Percentiles rank a stretch among this genome's conserved stretches.
Conservation (phyloP, 2,329 filamentous ascomycete species). For the Neonectria neomacrospora region DNA sequence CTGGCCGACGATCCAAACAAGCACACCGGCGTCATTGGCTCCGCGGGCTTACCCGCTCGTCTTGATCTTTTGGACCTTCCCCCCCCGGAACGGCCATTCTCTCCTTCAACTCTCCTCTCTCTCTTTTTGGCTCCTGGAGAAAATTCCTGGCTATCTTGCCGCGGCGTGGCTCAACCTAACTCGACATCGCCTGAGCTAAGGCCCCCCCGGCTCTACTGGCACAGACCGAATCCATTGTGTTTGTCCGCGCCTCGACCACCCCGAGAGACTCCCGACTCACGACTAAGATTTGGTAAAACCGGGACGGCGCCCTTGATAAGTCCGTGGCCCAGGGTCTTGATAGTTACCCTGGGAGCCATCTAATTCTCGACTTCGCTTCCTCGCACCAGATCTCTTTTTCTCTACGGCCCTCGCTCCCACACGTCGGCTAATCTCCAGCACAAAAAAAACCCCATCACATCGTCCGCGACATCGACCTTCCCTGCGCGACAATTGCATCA, state of each 20-base stretch:
- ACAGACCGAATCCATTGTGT: slow-evolving; percentile 22
- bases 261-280: slow-evolving; percentile 21
- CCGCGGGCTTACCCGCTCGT: slow-evolving; percentile 35
- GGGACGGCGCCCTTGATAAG: slow-evolving; percentile 27
- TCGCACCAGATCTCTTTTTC: slow-evolving; percentile 27
- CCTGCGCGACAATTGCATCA: slow-evolving; percentile 34
- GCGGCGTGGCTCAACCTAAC: slow-evolving; percentile 19
- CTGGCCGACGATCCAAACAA: slow-evolving; percentile 43
- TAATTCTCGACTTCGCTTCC: slow-evolving; percentile 27
- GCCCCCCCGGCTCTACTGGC: slow-evolving; percentile 24
- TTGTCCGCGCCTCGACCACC: slow-evolving; percentile 22
- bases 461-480: slow-evolving; percentile 13
- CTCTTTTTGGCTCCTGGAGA: slow-evolving; percentile 17
- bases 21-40: slow-evolving; percentile 42
- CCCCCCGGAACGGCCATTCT: slow-evolving; percentile 25
- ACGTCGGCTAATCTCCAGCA: neutral
- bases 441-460: slow-evolving; percentile 8
- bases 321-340: slow-evolving; percentile 31
- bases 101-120: slow-evolving; percentile 14
- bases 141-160: slow-evolving; percentile 21
- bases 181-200: slow-evolving; percentile 27
- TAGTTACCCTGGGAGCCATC: slow-evolving; percentile 33
- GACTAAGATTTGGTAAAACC: slow-evolving; percentile 36
- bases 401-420: slow-evolving; percentile 8
- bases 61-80: slow-evolving; percentile 26